Evolutionary conservation across 2,329 filamentous ascomycete species (phyloP).

Genomic region (Arthrinium phaeospermum): DNA sequence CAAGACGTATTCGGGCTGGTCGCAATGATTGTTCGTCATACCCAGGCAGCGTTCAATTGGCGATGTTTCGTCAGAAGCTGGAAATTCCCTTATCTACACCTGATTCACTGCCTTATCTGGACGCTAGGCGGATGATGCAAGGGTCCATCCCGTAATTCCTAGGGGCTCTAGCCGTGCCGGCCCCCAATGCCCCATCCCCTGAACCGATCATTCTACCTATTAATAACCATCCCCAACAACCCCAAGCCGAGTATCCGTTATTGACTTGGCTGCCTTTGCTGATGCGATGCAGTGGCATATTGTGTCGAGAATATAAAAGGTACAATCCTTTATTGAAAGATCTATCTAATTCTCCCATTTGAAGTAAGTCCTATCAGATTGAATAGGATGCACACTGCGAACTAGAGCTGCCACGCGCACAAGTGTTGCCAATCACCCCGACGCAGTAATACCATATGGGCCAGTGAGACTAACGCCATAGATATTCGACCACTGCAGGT

Average conservation of each 20-base stretch:
- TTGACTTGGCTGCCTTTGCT: no score
- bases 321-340: background rate
- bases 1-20: background rate
- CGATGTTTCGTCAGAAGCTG: conserved; percentile 29
- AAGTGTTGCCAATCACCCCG: background rate
- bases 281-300: background rate
- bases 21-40: conserved; percentile 17
- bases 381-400: background rate
- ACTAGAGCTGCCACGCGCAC: background rate
- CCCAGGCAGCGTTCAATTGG: conserved; percentile 17
- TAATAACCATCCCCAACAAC: background rate
- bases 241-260: background rate
- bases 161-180: conserved; percentile 19
- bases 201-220: background rate
- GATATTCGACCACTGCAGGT: background rate
- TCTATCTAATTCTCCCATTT: background rate
- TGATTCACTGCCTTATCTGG: conserved; percentile 32
- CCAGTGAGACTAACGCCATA: background rate
- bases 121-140: conserved; percentile 29
- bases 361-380: background rate
- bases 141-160: conserved; percentile 23
- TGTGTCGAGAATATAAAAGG: background rate
- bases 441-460: background rate
- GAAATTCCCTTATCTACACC: conserved; percentile 36
- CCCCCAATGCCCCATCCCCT: conserved; percentile 20